phyloP scores from a whole-genome alignment of 192 early-diverging fungal genomes.

The Coemansia reversa region DNA sequence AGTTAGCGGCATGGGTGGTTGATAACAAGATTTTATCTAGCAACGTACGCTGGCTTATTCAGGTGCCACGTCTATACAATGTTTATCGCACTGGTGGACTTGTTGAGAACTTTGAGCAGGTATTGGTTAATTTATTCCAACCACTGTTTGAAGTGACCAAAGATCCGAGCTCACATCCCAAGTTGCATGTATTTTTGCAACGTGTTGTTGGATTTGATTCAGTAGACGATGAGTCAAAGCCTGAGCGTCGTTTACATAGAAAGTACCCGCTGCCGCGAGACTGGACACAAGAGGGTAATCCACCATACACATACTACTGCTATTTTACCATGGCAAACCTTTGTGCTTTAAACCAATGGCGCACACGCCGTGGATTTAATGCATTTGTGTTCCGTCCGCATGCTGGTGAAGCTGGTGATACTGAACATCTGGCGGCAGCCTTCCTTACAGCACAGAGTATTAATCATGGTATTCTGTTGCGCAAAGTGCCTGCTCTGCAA shows the following conservation, averaged over 20 bases:
- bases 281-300: slow-evolving; percentile 66
- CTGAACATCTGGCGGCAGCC: slow-evolving; percentile 86
- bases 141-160: slow-evolving; percentile 90
- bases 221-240: slow-evolving; percentile 93
- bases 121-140: slow-evolving; percentile 79
- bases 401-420: slow-evolving; percentile 93
- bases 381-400: slow-evolving; percentile 94
- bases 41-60: slow-evolving; percentile 96
- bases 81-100: slow-evolving; percentile 70
- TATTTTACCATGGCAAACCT: slow-evolving; percentile 93
- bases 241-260: slow-evolving; percentile 76
- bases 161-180: slow-evolving; percentile 82
- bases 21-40: slow-evolving; percentile 85
- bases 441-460: slow-evolving; percentile 87
- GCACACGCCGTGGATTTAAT: slow-evolving; percentile 73
- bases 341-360: slow-evolving; percentile 75
- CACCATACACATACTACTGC: slow-evolving; percentile 92
- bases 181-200: slow-evolving; percentile 90
- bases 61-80: slow-evolving; percentile 88
- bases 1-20: slow-evolving; percentile 88
- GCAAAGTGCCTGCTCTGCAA: slow-evolving; percentile 92
- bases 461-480: slow-evolving; percentile 87
- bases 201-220: slow-evolving; percentile 92
- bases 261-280: slow-evolving; percentile 72
- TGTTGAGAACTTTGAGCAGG: slow-evolving; percentile 71